Evolutionary conservation across 2,329 filamentous ascomycete species (phyloP), one percentile per base, ranked within the genome.

Genomic region (Epichloe gansuensis): DNA sequence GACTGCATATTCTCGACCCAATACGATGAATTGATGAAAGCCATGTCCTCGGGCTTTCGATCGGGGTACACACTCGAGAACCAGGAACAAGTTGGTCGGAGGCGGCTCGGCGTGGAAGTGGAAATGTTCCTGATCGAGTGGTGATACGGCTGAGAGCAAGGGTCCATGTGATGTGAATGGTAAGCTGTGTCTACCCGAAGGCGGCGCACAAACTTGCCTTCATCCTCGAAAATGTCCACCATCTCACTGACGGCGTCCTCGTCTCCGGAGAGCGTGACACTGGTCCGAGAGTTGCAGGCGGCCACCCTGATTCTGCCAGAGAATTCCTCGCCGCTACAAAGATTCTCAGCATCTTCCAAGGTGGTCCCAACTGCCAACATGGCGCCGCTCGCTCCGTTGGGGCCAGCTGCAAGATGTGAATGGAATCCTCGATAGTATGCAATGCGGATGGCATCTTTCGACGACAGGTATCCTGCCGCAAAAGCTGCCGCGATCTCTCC

Each of bases 401-500:
- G 25, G 15, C 51, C 51, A 13, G 9, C 11, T 12, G 51, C 50
- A 2, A 53, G 49, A 13, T 53, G 23, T 3, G 50, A 49, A 15
- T 47, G 43, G 4, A 43, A 13, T 8, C 54, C 54, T 4, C 55
- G 51, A 23, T 45, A 50, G 36, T 55, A 55, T 4, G 53, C 53
- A n/a, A 52, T 47, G 2, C 41, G 13, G 11, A 56, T 53, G 5
- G 54, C 53, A 40, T 56, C 48, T 4, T 35, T 5, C 1, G 44
- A 34, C 0, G 41, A n/a, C 9, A 56, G 2, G 6, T 49, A 25
- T 5, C n/a, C 68, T 0, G 64, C 62, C 1, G 67, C 65, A 51
- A 70, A 72, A 0, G 69, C 69, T 1, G 69, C 70, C 0, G 64
- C 68, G 38, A 72, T 70, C 53, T 73, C 70, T 1, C 71, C 70